Percentiles rank a stretch among this genome's conserved stretches.
phyloP scores from a whole-genome alignment of 1,139 yeast genomes.

The Lodderomyces margitis region DNA sequence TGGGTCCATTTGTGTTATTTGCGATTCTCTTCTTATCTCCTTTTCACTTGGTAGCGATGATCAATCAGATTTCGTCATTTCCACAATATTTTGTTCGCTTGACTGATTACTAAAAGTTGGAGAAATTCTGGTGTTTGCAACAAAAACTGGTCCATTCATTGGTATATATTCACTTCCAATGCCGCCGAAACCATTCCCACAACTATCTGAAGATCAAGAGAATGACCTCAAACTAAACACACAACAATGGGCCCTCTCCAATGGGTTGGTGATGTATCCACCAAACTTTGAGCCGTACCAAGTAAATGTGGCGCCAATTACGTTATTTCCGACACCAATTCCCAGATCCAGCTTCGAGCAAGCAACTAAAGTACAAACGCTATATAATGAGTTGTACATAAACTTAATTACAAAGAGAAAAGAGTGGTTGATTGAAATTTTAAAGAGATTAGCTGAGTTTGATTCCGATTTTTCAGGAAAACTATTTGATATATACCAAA shows the following conservation, averaged over 20 bases:
- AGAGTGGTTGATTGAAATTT: conserved; percentile 60
- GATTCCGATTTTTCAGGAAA: conserved; percentile 83
- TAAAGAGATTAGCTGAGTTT: conserved; percentile 52
- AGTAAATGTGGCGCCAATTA: conserved; percentile 78
- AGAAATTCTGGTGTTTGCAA: too few species aligned
- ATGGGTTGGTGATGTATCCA: conserved; percentile 80
- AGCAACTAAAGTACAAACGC: conserved; percentile 66
- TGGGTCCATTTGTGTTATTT: too few species aligned
- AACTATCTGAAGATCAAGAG: conserved; percentile 27
- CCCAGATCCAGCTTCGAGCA: conserved; percentile 63
- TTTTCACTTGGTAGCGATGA: too few species aligned
- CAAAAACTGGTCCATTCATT: too few species aligned
- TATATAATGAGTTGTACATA: conserved; percentile 73
- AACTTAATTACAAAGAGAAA: conserved; percentile 52
- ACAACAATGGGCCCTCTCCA: conserved; percentile 73
- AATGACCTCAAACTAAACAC: conserved; percentile 39
- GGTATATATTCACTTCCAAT: conserved; percentile 7
- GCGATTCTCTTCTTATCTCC: too few species aligned
- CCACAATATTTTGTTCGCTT: too few species aligned
- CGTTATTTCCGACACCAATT: conserved; percentile 87
- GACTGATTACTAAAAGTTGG: too few species aligned
- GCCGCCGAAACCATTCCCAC: conserved; percentile 30
- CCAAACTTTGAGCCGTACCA: conserved; percentile 45
- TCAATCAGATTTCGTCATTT: too few species aligned
- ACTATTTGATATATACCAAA: conserved; percentile 57